Percentiles rank a stretch among this genome's conserved stretches.
phyloP scores from a whole-genome alignment of 1,284 basidiomycete species.

The Trichosporon asahii region DNA sequence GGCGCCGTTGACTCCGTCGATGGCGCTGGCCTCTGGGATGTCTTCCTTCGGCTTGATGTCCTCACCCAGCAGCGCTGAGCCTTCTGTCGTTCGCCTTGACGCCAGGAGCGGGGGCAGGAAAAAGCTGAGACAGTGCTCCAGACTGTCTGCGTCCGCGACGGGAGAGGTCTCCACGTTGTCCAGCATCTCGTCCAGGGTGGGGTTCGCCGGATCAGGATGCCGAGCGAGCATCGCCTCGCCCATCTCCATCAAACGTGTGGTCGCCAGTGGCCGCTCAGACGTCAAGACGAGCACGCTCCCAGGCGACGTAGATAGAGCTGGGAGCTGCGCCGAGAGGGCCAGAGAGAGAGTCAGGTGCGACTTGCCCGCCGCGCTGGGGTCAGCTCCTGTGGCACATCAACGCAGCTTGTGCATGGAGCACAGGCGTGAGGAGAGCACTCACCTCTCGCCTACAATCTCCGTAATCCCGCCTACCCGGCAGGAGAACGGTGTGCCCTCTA shows the following conservation, averaged over 20 bases:
- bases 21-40: neutral
- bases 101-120: slow-evolving; percentile 62
- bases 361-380: slow-evolving; percentile 74
- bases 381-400: neutral
- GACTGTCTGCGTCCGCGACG: slow-evolving; percentile 59
- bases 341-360: slow-evolving; percentile 78
- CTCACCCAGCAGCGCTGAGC: slow-evolving; percentile 11
- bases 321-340: slow-evolving; percentile 69
- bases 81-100: neutral
- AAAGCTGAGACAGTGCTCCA: slow-evolving; percentile 65
- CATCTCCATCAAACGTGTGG: slow-evolving; percentile 57
- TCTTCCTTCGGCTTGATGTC: neutral
- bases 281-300: slow-evolving; percentile 66
- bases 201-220: neutral
- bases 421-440: slow-evolving; percentile 23
- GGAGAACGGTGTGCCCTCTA: neutral
- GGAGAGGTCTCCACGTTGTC: slow-evolving; percentile 65
- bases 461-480: slow-evolving; percentile 67
- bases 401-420: neutral
- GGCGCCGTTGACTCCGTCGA: neutral
- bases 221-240: slow-evolving; percentile 33
- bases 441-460: slow-evolving; percentile 86
- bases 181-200: slow-evolving; percentile 49
- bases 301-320: slow-evolving; percentile 57
- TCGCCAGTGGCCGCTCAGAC: slow-evolving; percentile 68